A percentile compares a stretch with the other conserved stretches of the same genome.
These are phyloP conservation scores for Mycena rebaudengoi DNA, from an alignment of 768 basidiomycete species.

Conservation along the genomic window DNA sequence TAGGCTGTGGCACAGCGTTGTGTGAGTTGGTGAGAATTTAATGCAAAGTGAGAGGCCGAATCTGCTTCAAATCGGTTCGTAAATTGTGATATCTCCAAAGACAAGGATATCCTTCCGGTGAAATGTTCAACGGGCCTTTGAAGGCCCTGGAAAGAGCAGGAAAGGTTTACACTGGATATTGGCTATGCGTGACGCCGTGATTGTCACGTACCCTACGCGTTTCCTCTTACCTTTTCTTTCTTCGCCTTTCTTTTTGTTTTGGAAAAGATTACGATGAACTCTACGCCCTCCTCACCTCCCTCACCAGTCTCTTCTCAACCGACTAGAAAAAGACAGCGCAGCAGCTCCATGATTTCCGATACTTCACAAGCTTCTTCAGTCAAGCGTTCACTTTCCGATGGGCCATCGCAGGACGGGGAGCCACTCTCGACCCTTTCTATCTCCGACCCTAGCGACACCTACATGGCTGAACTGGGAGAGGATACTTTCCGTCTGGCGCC, in stretches of 20 bases:
- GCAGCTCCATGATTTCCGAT: slow-evolving; percentile 78
- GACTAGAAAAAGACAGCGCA: slow-evolving; percentile 77
- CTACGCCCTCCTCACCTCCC: slow-evolving; percentile 50
- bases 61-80: no score
- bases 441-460: slow-evolving; percentile 61
- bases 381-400: slow-evolving; percentile 84
- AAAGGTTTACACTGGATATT: neutral
- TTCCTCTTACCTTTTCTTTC: slow-evolving; percentile 28
- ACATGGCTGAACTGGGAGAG: slow-evolving; percentile 69
- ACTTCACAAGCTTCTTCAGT: slow-evolving; percentile 74
- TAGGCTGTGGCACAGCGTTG: no score
- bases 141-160: no score
- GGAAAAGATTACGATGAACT: slow-evolving; percentile 38
- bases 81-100: no score
- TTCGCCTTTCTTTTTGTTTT: neutral
- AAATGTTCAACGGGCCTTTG: no score
- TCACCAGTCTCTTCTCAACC: slow-evolving; percentile 48
- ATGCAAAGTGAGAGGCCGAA: no score
- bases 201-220: slow-evolving; percentile 21
- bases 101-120: no score
- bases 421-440: slow-evolving; percentile 53
- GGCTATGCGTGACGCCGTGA: slow-evolving; percentile 13
- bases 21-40: no score
- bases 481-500: slow-evolving; percentile 37
- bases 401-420: slow-evolving; percentile 56